Conservation (phyloP, 345 rosid species). For the Cardamine chenopodiifolia region DNA sequence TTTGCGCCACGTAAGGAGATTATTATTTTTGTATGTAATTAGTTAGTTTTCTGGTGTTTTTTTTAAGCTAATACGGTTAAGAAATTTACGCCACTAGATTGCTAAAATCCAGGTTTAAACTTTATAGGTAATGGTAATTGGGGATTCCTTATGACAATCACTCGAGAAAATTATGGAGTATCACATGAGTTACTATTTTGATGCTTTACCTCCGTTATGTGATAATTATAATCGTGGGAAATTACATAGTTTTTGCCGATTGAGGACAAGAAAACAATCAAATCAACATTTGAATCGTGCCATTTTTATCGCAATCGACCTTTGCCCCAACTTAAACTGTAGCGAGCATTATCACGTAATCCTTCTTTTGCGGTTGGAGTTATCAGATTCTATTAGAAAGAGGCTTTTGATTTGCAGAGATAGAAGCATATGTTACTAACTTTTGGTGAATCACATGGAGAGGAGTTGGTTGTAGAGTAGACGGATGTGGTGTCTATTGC, state of each 20-base stretch:
- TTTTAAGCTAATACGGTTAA: conserved; percentile 23
- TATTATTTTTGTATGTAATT: background rate
- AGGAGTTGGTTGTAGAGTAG: no score
- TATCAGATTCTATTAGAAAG: background rate
- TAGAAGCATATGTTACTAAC: background rate
- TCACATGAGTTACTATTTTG: conserved; percentile 17
- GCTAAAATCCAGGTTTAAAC: conserved; percentile 24
- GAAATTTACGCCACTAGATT: conserved; percentile 37
- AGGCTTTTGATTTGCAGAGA: background rate
- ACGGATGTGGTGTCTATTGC: no score
- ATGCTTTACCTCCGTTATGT: background rate
- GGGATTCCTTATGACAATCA: conserved; percentile 10
- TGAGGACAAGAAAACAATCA: conserved; percentile 14
- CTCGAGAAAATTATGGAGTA: conserved; percentile 32
- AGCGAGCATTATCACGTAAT: background rate
- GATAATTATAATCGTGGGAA: conserved; percentile 4
- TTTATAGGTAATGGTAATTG: background rate
- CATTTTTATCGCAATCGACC: background rate
- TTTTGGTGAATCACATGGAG: no score
- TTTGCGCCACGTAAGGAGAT: background rate
- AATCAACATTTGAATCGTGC: background rate
- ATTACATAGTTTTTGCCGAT: background rate
- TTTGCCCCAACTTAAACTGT: background rate
- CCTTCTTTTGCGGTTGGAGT: background rate
- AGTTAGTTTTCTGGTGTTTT: background rate